Percentiles rank a stretch among this genome's conserved stretches.
phyloP scores from a whole-genome alignment of 805 yeast genomes.

The Zygosaccharomyces bisporus region DNA sequence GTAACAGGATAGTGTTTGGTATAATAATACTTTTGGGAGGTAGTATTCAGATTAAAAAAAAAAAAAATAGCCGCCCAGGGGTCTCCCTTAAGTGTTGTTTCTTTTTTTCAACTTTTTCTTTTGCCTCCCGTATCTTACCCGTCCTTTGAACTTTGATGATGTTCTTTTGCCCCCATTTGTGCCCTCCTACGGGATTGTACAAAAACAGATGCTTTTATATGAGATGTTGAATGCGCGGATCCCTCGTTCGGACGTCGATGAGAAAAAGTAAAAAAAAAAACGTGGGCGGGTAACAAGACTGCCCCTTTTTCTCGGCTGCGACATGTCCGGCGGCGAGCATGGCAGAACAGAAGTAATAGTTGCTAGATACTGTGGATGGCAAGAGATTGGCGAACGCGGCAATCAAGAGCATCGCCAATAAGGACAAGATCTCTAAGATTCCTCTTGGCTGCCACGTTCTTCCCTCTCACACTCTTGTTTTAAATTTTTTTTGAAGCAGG shows the following conservation, averaged over 20 bases:
- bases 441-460: too few species aligned
- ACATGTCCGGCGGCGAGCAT: not conserved
- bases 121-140: conserved; percentile 6
- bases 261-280: conserved; percentile 5
- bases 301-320: conserved; percentile 1
- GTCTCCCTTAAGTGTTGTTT: conserved; percentile 1
- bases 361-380: not conserved
- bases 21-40: not conserved
- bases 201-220: conserved; percentile 19
- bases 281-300: conserved; percentile 1
- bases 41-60: not conserved
- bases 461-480: too few species aligned
- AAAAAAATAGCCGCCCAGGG: conserved; percentile 15
- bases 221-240: conserved; percentile 10
- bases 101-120: not conserved
- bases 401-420: too few species aligned
- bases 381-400: too few species aligned
- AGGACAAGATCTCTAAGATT: too few species aligned
- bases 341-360: not conserved
- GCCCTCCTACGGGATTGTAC: conserved; percentile 12
- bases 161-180: conserved; percentile 1
- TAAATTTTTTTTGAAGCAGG: not conserved
- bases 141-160: not conserved
- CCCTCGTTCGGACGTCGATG: conserved; percentile 2
- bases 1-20: not conserved